These are phyloP conservation scores for Fusarium austroafricanum DNA, from an alignment of 2,329 filamentous ascomycete species.

Conservation along the genomic window DNA sequence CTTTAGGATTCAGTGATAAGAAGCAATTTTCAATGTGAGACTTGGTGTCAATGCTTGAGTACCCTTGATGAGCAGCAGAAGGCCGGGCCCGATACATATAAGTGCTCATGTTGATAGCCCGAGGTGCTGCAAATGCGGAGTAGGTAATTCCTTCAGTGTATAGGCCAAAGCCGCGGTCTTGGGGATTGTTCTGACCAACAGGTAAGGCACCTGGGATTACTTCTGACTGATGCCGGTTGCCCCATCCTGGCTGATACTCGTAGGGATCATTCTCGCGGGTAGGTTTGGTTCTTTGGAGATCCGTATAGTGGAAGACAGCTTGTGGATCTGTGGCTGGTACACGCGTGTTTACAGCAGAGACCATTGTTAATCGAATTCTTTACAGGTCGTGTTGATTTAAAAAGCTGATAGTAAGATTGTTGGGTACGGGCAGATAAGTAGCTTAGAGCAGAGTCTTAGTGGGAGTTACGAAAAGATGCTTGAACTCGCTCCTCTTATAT, in stretches of 20 bases:
- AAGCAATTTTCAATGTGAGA: conserved; percentile 29
- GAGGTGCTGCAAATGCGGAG: conserved; percentile 25
- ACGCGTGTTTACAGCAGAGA: background rate
- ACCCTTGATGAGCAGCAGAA: conserved; percentile 11
- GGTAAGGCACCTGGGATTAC: conserved; percentile 19
- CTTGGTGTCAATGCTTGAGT: background rate
- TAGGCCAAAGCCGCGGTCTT: conserved; percentile 20
- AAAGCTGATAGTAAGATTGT: no score
- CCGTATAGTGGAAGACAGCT: conserved; percentile 29
- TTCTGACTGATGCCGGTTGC: conserved; percentile 27
- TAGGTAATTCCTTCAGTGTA: conserved; percentile 35
- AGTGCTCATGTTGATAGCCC: conserved; percentile 3
- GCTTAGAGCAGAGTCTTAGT: no score
- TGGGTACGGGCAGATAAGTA: no score
- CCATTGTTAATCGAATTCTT: background rate
- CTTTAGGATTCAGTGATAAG: conserved; percentile 10
- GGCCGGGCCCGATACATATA: conserved; percentile 29
- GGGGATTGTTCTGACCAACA: conserved; percentile 20
- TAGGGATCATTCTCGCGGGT: conserved; percentile 31
- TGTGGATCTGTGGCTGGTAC: conserved; percentile 10
- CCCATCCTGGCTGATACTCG: conserved; percentile 17
- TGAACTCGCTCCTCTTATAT: no score
- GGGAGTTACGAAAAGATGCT: no score
- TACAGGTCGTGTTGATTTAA: no score
- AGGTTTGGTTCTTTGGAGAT: conserved; percentile 21